A percentile compares a stretch with the other conserved stretches of the same genome.
Conservation (phyloP, 208 protist genomes). For the Cochliopodium minus region DNA sequence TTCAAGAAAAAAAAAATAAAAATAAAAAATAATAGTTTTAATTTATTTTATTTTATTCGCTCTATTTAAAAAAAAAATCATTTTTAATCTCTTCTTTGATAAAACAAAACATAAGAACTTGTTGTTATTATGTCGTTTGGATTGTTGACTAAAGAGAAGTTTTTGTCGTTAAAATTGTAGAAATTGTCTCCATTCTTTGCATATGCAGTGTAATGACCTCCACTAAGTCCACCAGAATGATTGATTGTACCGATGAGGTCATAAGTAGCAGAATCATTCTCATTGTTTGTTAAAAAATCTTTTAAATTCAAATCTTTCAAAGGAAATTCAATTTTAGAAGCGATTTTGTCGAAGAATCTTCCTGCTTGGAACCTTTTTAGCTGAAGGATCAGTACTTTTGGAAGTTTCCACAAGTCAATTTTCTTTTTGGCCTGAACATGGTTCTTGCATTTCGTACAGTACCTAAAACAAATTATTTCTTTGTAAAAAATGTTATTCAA, state of each 20-base stretch:
- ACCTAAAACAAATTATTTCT: too few relatives aligned
- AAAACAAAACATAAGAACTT: background rate
- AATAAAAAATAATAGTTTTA: too few relatives aligned
- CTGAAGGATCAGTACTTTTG: conserved; percentile 39
- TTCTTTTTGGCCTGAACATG: conserved; percentile 26
- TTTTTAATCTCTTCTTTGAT: background rate
- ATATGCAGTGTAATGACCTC: conserved; percentile 69
- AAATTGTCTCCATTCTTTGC: conserved; percentile 37
- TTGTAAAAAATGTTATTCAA: too few relatives aligned
- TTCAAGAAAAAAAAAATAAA: too few relatives aligned
- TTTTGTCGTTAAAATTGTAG: conserved; percentile 56
- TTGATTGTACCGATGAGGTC: conserved; percentile 54
- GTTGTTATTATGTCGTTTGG: background rate
- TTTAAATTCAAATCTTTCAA: conserved; percentile 29
- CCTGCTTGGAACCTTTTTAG: conserved; percentile 41
- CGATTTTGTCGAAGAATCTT: conserved; percentile 29
- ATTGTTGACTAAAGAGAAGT: conserved; percentile 13
- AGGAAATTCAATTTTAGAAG: conserved; percentile 37
- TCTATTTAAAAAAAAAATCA: too few relatives aligned
- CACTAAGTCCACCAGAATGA: conserved; percentile 61
- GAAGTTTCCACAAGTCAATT: conserved; percentile 39
- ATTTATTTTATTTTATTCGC: too few relatives aligned
- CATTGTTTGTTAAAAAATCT: background rate
- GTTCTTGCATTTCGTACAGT: conserved; percentile 32
- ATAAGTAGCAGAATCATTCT: conserved; percentile 33